Evolutionary conservation across 2,329 filamentous ascomycete species (phyloP), one percentile per base, ranked within the genome.

Genomic region (Cercospora zeae-maydis): DNA sequence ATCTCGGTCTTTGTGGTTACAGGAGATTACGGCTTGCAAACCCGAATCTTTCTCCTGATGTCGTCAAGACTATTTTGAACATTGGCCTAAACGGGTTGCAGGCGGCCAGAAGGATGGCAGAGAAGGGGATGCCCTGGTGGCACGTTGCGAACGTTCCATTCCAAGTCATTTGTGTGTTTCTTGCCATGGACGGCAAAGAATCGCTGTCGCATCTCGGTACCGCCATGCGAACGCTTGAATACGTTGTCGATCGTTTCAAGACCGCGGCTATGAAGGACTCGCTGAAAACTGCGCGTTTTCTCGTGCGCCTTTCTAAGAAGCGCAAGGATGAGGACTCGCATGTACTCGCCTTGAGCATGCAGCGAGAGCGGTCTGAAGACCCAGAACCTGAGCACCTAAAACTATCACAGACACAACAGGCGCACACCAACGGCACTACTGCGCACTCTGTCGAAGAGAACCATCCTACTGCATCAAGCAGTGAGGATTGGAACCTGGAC

Each of bases 131-230:
- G 2, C 83, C 84, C 0, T 87, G 84, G 84, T 84, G 86, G 67
- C 84, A 86, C 62, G 79, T 84, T 51, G 83, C 82, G 30, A 86
- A 86, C 54, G 81, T 86, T 0, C 84, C 84, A 0, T 86, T 86
- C 64, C 84, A 86, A 58, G 79, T 84, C 0, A 78, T 86, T 31
- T 86, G 84, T 63, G 77, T 83, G 0, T 73, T 86, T 4, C 75
- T 86, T 1, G 82, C 82, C 0, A 83, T 86, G 54, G 84, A 86
- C 56, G 84, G 77, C 0, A 76, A 77, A 0, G 75, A 82, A 0
- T 81, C 81, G 0, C 73, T 85, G 0, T 74, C 76, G 0, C 75
- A 82, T 61, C 76, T 86, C 4, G 74, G 75, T 2, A 80, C 83
- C 21, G 83, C 83, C 0, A 82, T 86, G 80, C 70, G 70, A 7